phyloP scores from a whole-genome alignment of 2,329 filamentous ascomycete genomes.

The Mycosphaerella sp. region DNA sequence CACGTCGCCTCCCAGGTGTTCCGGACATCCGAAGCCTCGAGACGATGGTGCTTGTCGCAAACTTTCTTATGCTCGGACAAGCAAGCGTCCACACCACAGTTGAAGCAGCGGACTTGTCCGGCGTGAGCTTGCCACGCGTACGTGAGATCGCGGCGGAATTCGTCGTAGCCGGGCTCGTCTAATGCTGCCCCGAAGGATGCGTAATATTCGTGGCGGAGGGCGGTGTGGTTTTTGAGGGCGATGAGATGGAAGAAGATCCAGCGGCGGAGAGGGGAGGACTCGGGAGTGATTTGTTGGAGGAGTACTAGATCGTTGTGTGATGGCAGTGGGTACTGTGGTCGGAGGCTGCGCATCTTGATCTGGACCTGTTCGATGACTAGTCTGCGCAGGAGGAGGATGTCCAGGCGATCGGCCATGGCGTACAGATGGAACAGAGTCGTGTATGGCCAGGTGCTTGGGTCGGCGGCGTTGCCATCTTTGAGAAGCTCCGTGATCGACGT shows the following conservation, averaged over 20 bases:
- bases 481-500: not conserved
- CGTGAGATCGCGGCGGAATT: not conserved
- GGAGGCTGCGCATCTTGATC: not conserved
- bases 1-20: not conserved
- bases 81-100: not conserved
- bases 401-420: constrained; percentile 11
- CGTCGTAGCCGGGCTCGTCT: not conserved
- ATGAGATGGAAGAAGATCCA: not conserved
- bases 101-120: too few relatives aligned
- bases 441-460: constrained; percentile 12
- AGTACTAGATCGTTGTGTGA: not conserved
- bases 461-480: not conserved
- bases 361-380: constrained; percentile 10
- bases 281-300: not conserved
- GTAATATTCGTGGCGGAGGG: not conserved
- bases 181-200: not conserved
- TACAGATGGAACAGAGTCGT: constrained; percentile 11
- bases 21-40: not conserved
- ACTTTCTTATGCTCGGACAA: too few relatives aligned
- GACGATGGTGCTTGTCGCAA: not conserved
- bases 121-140: too few relatives aligned
- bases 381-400: constrained; percentile 8
- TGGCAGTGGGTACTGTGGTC: not conserved
- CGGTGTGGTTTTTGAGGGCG: not conserved
- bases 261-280: not conserved